Base-by-base conservation (phyloP, 164 flowering plant species). In the Stephania cephalantha region DNA sequence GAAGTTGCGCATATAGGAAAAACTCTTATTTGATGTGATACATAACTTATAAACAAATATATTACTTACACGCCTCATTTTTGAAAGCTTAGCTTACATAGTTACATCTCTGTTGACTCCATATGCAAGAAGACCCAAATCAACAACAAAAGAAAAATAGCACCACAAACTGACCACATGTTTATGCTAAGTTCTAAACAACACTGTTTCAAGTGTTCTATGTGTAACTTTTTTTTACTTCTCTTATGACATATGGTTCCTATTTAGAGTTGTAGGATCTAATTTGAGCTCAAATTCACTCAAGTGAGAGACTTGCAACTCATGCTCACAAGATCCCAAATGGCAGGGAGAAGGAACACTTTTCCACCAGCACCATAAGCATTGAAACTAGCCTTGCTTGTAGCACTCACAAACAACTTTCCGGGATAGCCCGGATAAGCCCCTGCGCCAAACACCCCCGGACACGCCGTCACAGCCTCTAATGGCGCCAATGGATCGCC, bases 391-490 rank as follows among this genome's bases (percentile, higher is more conserved):
- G 83, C 88, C 22, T 76, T 76, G 69, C 68, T 82, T 13, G 15
- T 20, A 29, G 61, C 61, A 58, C 80, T 81, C 66, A 81, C 73
- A 74, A 69, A 66, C 77, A 85, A 70, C 9, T 77, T 63, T 20
- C 87, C 87, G 6, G 87, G 86, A 69, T 76, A 80, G 1, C 87
- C 86, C 2, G 86, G 85, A 75, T 81, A 83, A 35, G 85, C 85
- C 0, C 82, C 85, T 6, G 58, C 18, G 0, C 85, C 85, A 68
- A 81, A 85, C 69, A 76, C 70, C 65, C 87, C 85, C 0, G 85
- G 45, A 67, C 87, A 83, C 0, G 87, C 85, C 1, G 83, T 74
- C 25, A 80, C 82, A 42, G 86, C 86, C 81, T 83, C 87, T 42
- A 83, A 73, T 4, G 85, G 84, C 4, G 82, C 84, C 46, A 65